phyloP scores from a whole-genome alignment of 441 rosid genomes.

The Gossypium schwendimanii region DNA sequence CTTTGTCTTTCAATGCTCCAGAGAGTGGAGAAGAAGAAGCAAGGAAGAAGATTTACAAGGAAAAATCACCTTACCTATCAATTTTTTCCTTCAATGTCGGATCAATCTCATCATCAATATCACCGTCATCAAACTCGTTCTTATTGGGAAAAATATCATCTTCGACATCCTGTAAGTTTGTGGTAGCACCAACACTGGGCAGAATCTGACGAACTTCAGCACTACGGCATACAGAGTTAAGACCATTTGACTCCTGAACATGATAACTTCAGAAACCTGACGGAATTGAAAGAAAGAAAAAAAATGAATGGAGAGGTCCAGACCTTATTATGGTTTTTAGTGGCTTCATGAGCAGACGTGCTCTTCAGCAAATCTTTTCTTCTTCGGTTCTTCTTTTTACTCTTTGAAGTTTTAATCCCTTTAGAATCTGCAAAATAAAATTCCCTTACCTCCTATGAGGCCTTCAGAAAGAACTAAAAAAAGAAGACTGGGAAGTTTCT shows the following conservation, averaged over 20 bases:
- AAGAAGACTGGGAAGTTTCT: slow-evolving; percentile 25
- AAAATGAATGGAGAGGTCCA: slow-evolving; percentile 16
- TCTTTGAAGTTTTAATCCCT: slow-evolving; percentile 56
- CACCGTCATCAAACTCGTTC: slow-evolving; percentile 60
- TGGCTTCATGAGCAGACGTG: slow-evolving; percentile 24
- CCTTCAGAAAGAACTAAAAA: slow-evolving; percentile 33
- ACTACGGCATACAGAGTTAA: slow-evolving; percentile 27
- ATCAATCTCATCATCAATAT: slow-evolving; percentile 79
- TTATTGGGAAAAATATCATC: slow-evolving; percentile 40
- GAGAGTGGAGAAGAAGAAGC: not conserved
- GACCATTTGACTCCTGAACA: slow-evolving; percentile 45
- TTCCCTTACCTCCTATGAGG: slow-evolving; percentile 30
- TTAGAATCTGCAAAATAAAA: slow-evolving; percentile 58
- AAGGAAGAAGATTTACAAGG: not conserved
- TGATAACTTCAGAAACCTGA: slow-evolving; percentile 15
- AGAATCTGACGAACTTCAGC: slow-evolving; percentile 27
- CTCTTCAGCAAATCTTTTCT: slow-evolving; percentile 53
- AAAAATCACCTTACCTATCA: slow-evolving; percentile 51
- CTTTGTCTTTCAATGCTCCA: not conserved
- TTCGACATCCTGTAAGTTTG: slow-evolving; percentile 30
- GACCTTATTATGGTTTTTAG: slow-evolving; percentile 38
- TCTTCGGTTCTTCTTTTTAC: slow-evolving; percentile 65
- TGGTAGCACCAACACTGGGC: slow-evolving; percentile 29
- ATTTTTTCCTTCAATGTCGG: slow-evolving; percentile 74
- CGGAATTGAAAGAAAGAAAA: not conserved